These are phyloP conservation scores for Falciphora oryzae DNA, from an alignment of 2,329 filamentous ascomycete genomes.

Conservation along the genomic window DNA sequence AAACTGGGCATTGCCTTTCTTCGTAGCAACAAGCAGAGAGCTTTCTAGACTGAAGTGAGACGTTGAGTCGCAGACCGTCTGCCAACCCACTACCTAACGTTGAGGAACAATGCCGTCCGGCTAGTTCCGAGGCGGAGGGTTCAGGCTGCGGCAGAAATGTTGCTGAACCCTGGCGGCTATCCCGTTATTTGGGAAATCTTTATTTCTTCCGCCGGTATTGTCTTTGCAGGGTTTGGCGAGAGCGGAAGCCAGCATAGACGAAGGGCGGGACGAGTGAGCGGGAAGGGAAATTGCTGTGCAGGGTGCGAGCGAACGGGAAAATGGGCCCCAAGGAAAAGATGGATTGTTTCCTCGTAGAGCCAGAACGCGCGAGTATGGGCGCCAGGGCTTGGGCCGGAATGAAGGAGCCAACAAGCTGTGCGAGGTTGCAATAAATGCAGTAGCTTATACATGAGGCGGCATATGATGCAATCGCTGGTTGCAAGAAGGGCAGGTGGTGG, in stretches of 20 bases:
- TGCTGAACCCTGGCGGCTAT: neutral
- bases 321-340: neutral
- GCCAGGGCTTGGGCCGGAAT: neutral
- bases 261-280: neutral
- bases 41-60: neutral
- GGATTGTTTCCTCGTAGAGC: neutral
- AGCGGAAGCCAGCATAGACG: neutral
- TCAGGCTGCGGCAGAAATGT: neutral
- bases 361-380: too few species aligned
- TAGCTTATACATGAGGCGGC: neutral
- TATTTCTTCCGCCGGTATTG: neutral
- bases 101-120: neutral
- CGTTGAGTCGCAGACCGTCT: neutral
- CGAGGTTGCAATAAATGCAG: neutral
- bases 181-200: neutral
- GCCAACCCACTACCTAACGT: neutral
- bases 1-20: neutral
- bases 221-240: neutral
- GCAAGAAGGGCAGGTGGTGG: neutral
- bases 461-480: neutral
- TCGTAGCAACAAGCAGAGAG: neutral
- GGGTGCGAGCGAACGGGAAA: neutral
- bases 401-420: neutral
- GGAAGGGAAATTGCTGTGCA: conserved; percentile 1
- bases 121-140: neutral